Evolutionary conservation across 78 protist species (phyloP), one percentile per base, ranked within the genome.

Genomic region (Isochrysis galbana): DNA sequence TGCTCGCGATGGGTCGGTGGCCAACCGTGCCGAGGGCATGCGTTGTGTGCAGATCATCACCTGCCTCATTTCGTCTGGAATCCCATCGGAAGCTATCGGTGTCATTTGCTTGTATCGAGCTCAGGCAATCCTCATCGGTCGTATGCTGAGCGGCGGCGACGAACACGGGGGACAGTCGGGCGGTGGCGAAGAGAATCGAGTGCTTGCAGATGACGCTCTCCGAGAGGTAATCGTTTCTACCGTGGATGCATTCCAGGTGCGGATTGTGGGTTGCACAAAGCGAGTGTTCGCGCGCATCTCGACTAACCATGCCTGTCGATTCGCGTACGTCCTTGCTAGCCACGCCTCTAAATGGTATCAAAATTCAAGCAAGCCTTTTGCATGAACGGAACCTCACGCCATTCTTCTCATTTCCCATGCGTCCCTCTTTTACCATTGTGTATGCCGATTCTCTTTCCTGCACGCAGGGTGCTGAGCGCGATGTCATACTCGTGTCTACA

Each of bases 201-300:
- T 51, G 39, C 17, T 32, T 51, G 51, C 4, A 45, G 89, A 2
- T 21, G 72, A 4, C 55, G 89, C 46, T n/a, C 86, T 41, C 36
- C 34, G 36, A 34, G 36, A 2, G 14, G 39, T 78, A 19, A 21
- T 5, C 23, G 87, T 77, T 11, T 72, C 87, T 2, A 87, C 91
- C 11, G 93, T 77, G 36, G 93, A 91, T 19, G 93, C 93, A 19
- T 91, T 91, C 70, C 93, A 91, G n/a, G n/a, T n/a, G n/a, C n/a
- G n/a, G n/a, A n/a, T n/a, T n/a, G n/a, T n/a, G n/a, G n/a, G n/a
- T n/a, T n/a, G n/a, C n/a, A n/a, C n/a, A n/a, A n/a, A n/a, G n/a
- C n/a, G n/a, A n/a, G n/a, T n/a, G n/a, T n/a, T n/a, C n/a, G n/a
- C n/a, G n/a, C n/a, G n/a, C n/a, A n/a, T n/a, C n/a, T n/a, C n/a